Evolutionary conservation across 1,139 yeast species (phyloP).

Genomic region (Lodderomyces jiufengensis): DNA sequence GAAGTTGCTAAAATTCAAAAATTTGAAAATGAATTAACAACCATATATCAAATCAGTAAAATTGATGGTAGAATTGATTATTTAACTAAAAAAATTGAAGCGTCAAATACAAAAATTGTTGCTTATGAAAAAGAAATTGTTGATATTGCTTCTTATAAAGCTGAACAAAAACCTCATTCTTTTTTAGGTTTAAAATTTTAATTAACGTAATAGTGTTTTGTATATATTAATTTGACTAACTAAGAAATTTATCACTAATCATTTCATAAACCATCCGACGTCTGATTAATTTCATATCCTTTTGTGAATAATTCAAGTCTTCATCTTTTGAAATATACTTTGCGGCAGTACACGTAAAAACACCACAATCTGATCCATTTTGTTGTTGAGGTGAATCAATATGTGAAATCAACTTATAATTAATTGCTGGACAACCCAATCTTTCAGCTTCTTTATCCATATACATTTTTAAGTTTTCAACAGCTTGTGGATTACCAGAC

Average conservation of each 20-base stretch:
- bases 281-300: slow-evolving; percentile 69
- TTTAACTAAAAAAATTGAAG: slow-evolving; percentile 60
- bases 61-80: slow-evolving; percentile 63
- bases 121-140: slow-evolving; percentile 29
- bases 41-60: slow-evolving; percentile 37
- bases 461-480: slow-evolving; percentile 55
- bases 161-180: slow-evolving; percentile 4
- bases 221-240: slow-evolving; percentile 1
- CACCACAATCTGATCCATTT: slow-evolving; percentile 95
- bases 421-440: slow-evolving; percentile 31
- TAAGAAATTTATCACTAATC: slow-evolving; percentile 18
- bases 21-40: slow-evolving; percentile 69
- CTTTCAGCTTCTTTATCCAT: slow-evolving; percentile 56
- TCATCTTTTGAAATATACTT: slow-evolving; percentile 51
- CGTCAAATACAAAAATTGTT: slow-evolving; percentile 48
- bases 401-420: slow-evolving; percentile 31
- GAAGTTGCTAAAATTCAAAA: slow-evolving; percentile 64
- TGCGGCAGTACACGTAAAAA: slow-evolving; percentile 81
- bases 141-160: slow-evolving; percentile 8
- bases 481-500: slow-evolving; percentile 50
- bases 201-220: not conserved
- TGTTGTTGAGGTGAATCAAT: slow-evolving; percentile 75
- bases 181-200: slow-evolving; percentile 10
- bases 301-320: slow-evolving; percentile 54
- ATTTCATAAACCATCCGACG: slow-evolving; percentile 64